phyloP scores from a whole-genome alignment of 2,329 filamentous ascomycete species.

The Venturia aucupariae region DNA sequence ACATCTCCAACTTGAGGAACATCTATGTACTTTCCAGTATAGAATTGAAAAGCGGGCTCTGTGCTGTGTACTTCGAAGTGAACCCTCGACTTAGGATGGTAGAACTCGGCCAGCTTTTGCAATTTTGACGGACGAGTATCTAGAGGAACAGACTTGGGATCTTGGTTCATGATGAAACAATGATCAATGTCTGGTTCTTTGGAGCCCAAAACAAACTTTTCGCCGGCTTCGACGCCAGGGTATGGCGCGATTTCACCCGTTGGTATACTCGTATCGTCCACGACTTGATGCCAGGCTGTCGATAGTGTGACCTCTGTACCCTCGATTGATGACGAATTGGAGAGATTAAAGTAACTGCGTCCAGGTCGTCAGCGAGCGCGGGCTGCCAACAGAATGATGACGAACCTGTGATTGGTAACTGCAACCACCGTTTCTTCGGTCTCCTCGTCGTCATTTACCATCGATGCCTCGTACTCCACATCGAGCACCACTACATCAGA shows the following conservation, averaged over 20 bases:
- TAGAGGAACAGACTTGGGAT: slow-evolving; percentile 43
- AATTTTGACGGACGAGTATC: slow-evolving; percentile 50
- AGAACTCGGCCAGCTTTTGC: slow-evolving; percentile 58
- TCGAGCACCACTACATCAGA: slow-evolving; percentile 62
- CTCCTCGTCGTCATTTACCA: slow-evolving; percentile 53
- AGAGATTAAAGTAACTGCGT: slow-evolving; percentile 60
- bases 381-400: slow-evolving; percentile 1
- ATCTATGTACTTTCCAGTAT: slow-evolving; percentile 78
- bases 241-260: slow-evolving; percentile 56
- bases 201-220: slow-evolving; percentile 63
- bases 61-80: slow-evolving; percentile 84
- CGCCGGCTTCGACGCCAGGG: slow-evolving; percentile 54
- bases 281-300: slow-evolving; percentile 59
- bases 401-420: slow-evolving; percentile 87
- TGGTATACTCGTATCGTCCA: slow-evolving; percentile 67
- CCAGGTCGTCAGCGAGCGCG: slow-evolving; percentile 12
- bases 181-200: slow-evolving; percentile 73
- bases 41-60: slow-evolving; percentile 95
- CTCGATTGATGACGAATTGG: slow-evolving; percentile 48
- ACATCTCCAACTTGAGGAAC: slow-evolving; percentile 54
- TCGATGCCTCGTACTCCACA: slow-evolving; percentile 82
- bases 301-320: slow-evolving; percentile 52
- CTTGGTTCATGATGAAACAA: slow-evolving; percentile 71
- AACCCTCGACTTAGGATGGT: slow-evolving; percentile 63
- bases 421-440: slow-evolving; percentile 86